Conservation (phyloP, 257 asterid genomes). For the Solanum lignicaule region DNA sequence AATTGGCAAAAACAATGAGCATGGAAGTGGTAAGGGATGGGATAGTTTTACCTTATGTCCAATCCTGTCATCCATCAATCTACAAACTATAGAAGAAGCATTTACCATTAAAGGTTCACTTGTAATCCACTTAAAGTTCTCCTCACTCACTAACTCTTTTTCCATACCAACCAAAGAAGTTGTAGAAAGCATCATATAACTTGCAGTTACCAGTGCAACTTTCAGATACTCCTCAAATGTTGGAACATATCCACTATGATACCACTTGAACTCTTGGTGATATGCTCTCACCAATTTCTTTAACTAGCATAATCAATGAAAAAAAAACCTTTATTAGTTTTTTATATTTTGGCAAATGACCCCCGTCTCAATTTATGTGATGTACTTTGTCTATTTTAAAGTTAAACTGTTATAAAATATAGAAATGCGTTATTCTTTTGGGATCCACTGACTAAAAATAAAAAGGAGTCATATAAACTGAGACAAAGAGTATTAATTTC, state of each 20-base stretch:
- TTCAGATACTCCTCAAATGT: background rate
- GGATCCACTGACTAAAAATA: too few species aligned
- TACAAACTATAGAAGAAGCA: background rate
- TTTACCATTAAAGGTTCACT: slow-evolving; percentile 1
- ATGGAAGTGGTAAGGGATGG: background rate
- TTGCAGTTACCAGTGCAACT: background rate
- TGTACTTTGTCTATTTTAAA: too few species aligned
- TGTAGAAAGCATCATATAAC: background rate
- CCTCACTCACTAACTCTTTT: background rate
- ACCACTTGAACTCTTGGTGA: background rate
- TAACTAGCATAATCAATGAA: background rate
- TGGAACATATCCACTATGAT: background rate
- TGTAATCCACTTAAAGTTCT: background rate
- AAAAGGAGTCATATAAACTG: too few species aligned
- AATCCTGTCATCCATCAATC: slow-evolving; percentile 6
- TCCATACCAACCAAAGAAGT: slow-evolving; percentile 5
- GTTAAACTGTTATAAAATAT: too few species aligned
- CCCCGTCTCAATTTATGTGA: too few species aligned
- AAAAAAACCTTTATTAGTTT: background rate
- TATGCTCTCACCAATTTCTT: background rate
- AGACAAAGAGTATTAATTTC: too few species aligned
- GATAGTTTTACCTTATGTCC: slow-evolving; percentile 2
- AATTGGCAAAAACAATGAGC: background rate
- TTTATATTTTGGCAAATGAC: too few species aligned
- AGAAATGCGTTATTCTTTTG: too few species aligned